Evolutionary conservation across 176 grass and related monocot genomes (phyloP).

Genomic region (Phoenix dactylifera): DNA sequence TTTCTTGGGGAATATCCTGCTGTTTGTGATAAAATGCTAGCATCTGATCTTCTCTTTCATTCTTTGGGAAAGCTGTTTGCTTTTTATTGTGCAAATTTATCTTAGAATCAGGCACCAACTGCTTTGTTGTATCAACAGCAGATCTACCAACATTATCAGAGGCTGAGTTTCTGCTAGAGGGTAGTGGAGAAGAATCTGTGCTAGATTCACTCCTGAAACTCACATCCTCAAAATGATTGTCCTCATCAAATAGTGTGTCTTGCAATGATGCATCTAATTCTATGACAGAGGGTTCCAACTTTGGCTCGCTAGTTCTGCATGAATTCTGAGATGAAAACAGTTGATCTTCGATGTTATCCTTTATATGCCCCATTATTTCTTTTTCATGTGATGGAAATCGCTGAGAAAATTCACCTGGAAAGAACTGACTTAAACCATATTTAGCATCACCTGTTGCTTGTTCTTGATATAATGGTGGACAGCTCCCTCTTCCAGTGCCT

Average conservation of each 20-base stretch:
- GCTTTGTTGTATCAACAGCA: slow-evolving; percentile 29
- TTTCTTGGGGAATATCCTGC: slow-evolving; percentile 26
- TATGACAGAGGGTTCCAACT: slow-evolving; percentile 10
- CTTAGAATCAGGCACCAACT: slow-evolving; percentile 32
- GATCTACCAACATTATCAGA: slow-evolving; percentile 48
- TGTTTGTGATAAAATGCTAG: slow-evolving; percentile 32
- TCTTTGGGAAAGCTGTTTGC: not conserved
- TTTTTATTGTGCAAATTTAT: slow-evolving; percentile 1
- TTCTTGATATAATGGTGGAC: slow-evolving; percentile 23
- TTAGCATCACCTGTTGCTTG: slow-evolving; percentile 12
- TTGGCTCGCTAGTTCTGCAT: slow-evolving; percentile 37
- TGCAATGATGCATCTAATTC: slow-evolving; percentile 33
- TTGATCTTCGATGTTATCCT: slow-evolving; percentile 26
- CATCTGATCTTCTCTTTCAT: slow-evolving; percentile 16
- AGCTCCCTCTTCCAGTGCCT: slow-evolving; percentile 33
- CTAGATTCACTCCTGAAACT: slow-evolving; percentile 73
- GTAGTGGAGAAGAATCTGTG: slow-evolving; percentile 85
- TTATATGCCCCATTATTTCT: slow-evolving; percentile 26
- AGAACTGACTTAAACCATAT: slow-evolving; percentile 25
- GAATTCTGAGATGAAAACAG: slow-evolving; percentile 22
- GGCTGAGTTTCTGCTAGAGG: slow-evolving; percentile 66
- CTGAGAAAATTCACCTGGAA: slow-evolving; percentile 20
- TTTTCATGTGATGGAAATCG: slow-evolving; percentile 28
- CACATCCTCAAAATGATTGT: slow-evolving; percentile 40
- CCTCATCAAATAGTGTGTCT: slow-evolving; percentile 31